Base-by-base conservation (phyloP, 2,329 filamentous ascomycete genomes). In the Chalaropsis thielavioides region DNA sequence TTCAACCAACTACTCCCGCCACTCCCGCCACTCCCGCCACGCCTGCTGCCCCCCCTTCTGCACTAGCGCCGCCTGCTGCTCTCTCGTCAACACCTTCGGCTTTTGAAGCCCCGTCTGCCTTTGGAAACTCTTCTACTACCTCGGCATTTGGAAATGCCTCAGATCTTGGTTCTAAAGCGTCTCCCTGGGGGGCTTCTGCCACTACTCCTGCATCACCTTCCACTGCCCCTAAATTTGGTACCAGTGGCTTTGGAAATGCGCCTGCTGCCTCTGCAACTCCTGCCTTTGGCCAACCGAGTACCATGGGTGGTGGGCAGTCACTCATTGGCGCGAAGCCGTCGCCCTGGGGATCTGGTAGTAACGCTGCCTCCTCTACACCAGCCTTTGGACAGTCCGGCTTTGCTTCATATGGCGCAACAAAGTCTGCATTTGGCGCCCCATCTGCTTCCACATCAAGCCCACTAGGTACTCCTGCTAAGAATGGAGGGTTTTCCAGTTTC, bases 401-500 rank as follows among this genome's bases (percentile, higher is more conserved):
- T 72, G 83, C 83, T 1, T 81, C 84, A 70, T 72, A 79, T 7
- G 76, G 78, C 15, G 81, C 83, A 38, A 49, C 35, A 13, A 63
- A 67, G 27, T 61, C 64, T 15, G 46, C 64, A 2, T 69, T 69
- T 65, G 65, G 64, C 1, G 24, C 64, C 5, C 71, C 68, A 62
- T 71, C 69, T 17, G 67, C 72, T 17, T 68, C 70, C 40, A 69
- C 65, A 1, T 44, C 35, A 10, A 67, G 61, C 27, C 64, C 66
- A 31, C 63, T 67, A 64, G 66, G 56, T 10, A 27, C 24, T 31
- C 59, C 74, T 3, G 70, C 76, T 1, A 62, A 73, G 6, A 74
- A 76, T 11, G 76, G 78, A 38, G 80, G 79, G 0, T 83, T 83
- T 69, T 77, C 83, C 27, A 75, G 75, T 31, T 85, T 85, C 70